Percentiles rank a stretch among this genome's conserved stretches.
Evolutionary conservation across 306 rosid species (phyloP).

Genomic region (Psophocarpus tetragonolobus): DNA sequence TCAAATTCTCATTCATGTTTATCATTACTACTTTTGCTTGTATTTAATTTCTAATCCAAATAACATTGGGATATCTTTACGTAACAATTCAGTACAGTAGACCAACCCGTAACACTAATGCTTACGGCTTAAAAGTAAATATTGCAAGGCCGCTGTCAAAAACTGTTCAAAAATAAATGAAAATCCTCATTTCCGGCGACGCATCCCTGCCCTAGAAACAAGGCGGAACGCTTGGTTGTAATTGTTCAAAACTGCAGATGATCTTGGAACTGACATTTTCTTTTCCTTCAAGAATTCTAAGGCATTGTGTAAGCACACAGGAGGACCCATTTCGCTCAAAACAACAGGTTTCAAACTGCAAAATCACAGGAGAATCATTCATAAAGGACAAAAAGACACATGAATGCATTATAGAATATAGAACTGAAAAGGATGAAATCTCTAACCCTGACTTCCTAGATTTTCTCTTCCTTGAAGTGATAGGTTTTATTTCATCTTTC

Average conservation of each 20-base stretch:
- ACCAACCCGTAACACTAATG: background rate
- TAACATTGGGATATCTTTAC: background rate
- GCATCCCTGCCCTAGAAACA: conserved; percentile 63
- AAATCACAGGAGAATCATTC: conserved; percentile 24
- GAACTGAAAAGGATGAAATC: conserved; percentile 15
- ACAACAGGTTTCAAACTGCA: conserved; percentile 67
- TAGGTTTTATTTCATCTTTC: conserved; percentile 45
- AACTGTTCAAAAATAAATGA: background rate
- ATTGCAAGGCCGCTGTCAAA: background rate
- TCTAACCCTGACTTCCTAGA: conserved; percentile 65
- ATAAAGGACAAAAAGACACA: background rate
- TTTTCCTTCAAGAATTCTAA: conserved; percentile 74
- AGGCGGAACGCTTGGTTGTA: conserved; percentile 79
- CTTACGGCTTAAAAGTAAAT: background rate
- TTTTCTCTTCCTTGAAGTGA: conserved; percentile 54
- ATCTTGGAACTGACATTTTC: conserved; percentile 72
- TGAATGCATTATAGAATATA: background rate
- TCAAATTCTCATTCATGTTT: background rate
- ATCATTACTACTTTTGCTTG: background rate
- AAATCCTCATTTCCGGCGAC: conserved; percentile 43
- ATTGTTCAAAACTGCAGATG: conserved; percentile 75
- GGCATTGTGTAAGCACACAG: conserved; percentile 68
- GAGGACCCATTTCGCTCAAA: conserved; percentile 57
- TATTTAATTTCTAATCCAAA: background rate
- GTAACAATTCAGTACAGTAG: conserved; percentile 29